Base-by-base conservation (phyloP, 768 basidiomycete species). In the Rhizopogon vesiculosus region DNA sequence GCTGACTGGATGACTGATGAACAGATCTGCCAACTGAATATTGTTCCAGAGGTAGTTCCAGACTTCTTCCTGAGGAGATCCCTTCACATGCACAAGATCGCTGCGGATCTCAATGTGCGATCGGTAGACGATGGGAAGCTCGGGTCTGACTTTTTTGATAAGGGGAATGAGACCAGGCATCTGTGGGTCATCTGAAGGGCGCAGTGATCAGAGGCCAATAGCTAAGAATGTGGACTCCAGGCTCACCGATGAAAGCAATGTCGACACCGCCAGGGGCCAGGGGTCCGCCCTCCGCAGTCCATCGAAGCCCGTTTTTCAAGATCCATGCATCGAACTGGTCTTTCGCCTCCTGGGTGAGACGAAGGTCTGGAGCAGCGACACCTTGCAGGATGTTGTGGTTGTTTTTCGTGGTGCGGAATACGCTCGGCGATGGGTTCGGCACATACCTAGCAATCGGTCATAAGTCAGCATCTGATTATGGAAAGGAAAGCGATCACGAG, bases 1-100 rank as follows among this genome's bases (percentile, higher is more conserved):
- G 77, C 81, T 89, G 63, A 98, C 93, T 16, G 95, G 94, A 68
- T 97, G 94, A 68, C 88, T 84, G 82, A 96, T 87, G 76, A 96
- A 97, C 64, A 95, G 70, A 75, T 97, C 94, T 42, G 91, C 87
- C 31, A 87, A 78, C 67, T 92, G 80, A 65, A 98, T 93, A 71
- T 91, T 93, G 62, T 91, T 86, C 88, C 89, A 97, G 13, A 98
- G 81, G 72, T 93, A 98, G 64, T 94, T 82, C 93, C 94, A 98
- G 16, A 95, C 93, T 62, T 90, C 87, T 66, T 88, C 85, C 66
- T 95, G 93, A 19, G 91, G 89, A 12, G 92, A 93, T 31, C 86
- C 87, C 22, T 83, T 74, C 25, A 84, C 77, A 68, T 93, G 89
- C 22, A 92, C 85, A 42, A 97, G 85, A 68, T 94, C 90, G 61